Conservation (phyloP, 2,329 filamentous ascomycete genomes). For the Trichoderma afroharzianum region DNA sequence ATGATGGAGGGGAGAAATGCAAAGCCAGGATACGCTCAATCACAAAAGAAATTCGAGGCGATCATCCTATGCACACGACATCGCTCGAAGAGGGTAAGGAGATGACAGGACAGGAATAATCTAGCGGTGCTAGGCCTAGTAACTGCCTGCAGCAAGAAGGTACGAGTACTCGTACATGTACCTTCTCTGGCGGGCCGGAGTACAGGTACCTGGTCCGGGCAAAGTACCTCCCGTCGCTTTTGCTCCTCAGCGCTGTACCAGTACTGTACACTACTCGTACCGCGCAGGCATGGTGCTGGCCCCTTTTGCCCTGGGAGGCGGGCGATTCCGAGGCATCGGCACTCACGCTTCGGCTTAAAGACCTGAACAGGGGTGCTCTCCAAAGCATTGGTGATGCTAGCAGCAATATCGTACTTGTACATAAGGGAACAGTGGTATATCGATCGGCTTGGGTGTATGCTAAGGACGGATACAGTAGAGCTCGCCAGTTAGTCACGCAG, state of each 20-base stretch:
- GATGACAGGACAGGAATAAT: background rate
- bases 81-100: background rate
- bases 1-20: background rate
- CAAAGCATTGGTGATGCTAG: background rate
- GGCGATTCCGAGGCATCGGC: constrained; percentile 18
- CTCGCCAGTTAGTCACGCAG: background rate
- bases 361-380: constrained; percentile 8
- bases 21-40: background rate
- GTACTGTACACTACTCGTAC: background rate
- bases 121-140: background rate
- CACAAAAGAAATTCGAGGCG: constrained; percentile 1
- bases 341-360: constrained; percentile 8
- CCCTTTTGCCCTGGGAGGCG: constrained; percentile 12
- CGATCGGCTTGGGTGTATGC: background rate
- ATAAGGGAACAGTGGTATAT: background rate
- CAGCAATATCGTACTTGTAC: background rate
- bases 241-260: background rate
- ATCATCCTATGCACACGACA: constrained; percentile 12
- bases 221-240: background rate
- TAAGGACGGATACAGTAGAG: background rate
- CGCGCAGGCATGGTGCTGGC: background rate
- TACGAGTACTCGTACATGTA: background rate
- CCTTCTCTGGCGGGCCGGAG: background rate
- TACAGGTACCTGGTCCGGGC: background rate
- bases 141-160: background rate